phyloP scores from a whole-genome alignment of 495 filamentous ascomycete genomes.

The Terfezia claveryi region DNA sequence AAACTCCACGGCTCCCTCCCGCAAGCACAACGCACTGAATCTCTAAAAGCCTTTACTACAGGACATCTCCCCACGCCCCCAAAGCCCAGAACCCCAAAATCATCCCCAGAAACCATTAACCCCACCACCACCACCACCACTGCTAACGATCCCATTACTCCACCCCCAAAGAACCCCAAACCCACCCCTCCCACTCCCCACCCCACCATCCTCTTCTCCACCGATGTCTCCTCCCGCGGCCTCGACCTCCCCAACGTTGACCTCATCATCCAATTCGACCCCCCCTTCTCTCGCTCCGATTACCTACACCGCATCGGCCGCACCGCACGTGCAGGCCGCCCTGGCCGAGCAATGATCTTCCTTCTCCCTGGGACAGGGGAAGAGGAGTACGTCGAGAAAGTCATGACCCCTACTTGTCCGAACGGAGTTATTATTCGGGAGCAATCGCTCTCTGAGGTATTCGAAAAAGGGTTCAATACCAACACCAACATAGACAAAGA shows the following conservation, averaged over 20 bases:
- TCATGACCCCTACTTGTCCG: background rate
- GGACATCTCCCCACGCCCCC: constrained; percentile 14
- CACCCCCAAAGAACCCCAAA: constrained; percentile 26
- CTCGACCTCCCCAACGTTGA: constrained; percentile 88
- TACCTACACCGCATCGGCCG: constrained; percentile 87
- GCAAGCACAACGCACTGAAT: constrained; percentile 65
- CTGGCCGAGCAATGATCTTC: constrained; percentile 75
- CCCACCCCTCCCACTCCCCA: constrained; percentile 19
- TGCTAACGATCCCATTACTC: constrained; percentile 49
- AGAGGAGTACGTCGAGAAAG: constrained; percentile 50
- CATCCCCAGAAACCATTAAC: background rate
- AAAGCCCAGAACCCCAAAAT: too few relatives aligned
- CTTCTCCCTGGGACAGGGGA: constrained; percentile 61
- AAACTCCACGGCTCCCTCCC: constrained; percentile 85
- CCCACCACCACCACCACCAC: constrained; percentile 53
- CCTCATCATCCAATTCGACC: constrained; percentile 83
- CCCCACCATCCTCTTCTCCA: constrained; percentile 67
- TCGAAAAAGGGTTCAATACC: constrained; percentile 31
- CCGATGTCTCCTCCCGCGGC: constrained; percentile 84
- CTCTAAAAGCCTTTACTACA: constrained; percentile 51
- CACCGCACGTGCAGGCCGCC: constrained; percentile 74
- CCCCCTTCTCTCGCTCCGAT: constrained; percentile 71
- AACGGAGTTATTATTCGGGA: too few relatives aligned
- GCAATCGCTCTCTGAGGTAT: constrained; percentile 23
- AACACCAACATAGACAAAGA: too few relatives aligned